Evolutionary conservation across 208 protist genomes (phyloP), one percentile per base, ranked within the genome.

Genomic region (Acanthamoeba royreba): DNA sequence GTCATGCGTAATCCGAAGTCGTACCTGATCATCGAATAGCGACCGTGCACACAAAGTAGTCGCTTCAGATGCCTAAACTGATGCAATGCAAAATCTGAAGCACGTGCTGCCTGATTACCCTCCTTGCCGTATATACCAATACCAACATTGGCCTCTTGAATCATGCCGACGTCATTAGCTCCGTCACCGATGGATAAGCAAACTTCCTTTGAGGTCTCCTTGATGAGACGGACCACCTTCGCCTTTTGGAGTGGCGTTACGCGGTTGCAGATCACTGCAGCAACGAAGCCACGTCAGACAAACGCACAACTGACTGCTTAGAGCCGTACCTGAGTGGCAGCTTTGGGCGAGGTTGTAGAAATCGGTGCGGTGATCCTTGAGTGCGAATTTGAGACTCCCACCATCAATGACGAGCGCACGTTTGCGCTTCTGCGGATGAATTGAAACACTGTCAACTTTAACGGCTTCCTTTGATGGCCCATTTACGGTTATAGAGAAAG

Each of bases 91-190:
- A 98, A 99, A 93, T 99, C 99, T 2, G 97, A 97, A 7, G 98
- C 97, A 0, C 98, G 95, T 1, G 97, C 98, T 0, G 99, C 99
- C 94, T 99, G 98, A n/a, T 97, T 95, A 2, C 99, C 99, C 88
- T 99, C 99, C 55, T 99, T 96, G 0, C 99, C 98, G 81, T 46
- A 86, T 58, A 99, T 99, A 52, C 72, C 61, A 13, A 93, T 45
- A 77, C 86, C 86, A 7, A 92, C 45, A 92, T 98, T 96, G 0
- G 98, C 98, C 94, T 98, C 97, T 92, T 99, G 98, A 42, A 99
- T 96, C 98, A 99, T 99, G 8, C 97, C 96, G 13, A 99, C 98
- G 92, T 99, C 98, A 95, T 99, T 99, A 83, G 98, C 98, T 79
- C 98, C 98, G 95, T 99, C 98, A 31, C 98, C 98, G 96, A 99